phyloP scores from a whole-genome alignment of 352 stramenopile species.

The Bremia lactucae region DNA sequence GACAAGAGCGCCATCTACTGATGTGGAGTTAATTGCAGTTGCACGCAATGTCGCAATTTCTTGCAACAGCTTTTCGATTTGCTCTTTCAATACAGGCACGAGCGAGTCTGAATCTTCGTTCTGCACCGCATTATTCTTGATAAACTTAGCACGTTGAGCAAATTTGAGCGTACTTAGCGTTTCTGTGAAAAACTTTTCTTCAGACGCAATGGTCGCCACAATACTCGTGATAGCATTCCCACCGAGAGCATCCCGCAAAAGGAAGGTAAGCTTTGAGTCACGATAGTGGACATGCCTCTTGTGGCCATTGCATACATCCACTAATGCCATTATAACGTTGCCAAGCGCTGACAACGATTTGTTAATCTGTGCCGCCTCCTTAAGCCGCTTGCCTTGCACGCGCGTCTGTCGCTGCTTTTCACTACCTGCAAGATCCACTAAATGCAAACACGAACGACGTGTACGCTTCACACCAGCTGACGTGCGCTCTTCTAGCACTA shows the following conservation, averaged over 20 bases:
- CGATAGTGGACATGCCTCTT: conserved; percentile 80
- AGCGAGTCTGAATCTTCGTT: conserved; percentile 76
- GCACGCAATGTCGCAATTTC: conserved; percentile 41
- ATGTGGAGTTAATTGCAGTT: too few relatives aligned
- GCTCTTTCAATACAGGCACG: conserved; percentile 58
- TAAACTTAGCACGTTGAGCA: conserved; percentile 80
- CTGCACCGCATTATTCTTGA: conserved; percentile 84
- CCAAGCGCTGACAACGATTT: conserved; percentile 80
- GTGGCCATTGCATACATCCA: conserved; percentile 72
- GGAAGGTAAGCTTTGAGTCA: conserved; percentile 80
- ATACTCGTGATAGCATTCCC: conserved; percentile 85
- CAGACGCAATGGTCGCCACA: conserved; percentile 63
- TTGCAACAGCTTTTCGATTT: conserved; percentile 57
- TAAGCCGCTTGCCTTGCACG: conserved; percentile 67
- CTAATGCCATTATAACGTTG: conserved; percentile 85
- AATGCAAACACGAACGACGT: conserved; percentile 62
- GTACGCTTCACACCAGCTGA: conserved; percentile 46
- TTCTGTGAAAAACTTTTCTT: conserved; percentile 80
- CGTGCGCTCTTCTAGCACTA: conserved; percentile 79
- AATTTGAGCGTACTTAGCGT: conserved; percentile 85
- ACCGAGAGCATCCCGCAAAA: conserved; percentile 68
- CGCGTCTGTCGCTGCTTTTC: conserved; percentile 82
- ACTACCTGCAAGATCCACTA: conserved; percentile 83
- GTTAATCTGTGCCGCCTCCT: conserved; percentile 86
- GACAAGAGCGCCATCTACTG: conserved; percentile 1